Percentiles rank a stretch among this genome's conserved stretches.
phyloP scores from a whole-genome alignment of 768 basidiomycete species.

The Pholiota molesta region DNA sequence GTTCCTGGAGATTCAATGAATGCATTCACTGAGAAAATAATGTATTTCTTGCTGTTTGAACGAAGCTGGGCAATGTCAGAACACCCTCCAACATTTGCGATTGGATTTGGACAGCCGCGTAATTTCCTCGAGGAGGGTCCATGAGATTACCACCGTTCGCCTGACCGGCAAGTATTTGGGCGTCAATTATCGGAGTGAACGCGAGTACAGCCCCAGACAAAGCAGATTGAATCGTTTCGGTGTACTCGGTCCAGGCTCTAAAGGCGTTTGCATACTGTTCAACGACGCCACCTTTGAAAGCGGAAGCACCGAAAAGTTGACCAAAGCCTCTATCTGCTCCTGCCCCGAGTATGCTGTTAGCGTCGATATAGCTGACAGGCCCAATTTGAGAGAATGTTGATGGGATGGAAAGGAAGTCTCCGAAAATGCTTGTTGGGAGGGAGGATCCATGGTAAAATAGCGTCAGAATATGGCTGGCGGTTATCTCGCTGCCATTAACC shows the following conservation, averaged over 20 bases:
- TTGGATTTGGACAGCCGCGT: conserved; percentile 36
- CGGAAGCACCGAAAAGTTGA: conserved; percentile 40
- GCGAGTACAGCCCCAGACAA: conserved; percentile 33
- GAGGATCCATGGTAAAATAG: conserved; percentile 41
- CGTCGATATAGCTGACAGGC: conserved; percentile 39
- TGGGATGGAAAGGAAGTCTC: conserved; percentile 43
- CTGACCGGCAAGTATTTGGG: conserved; percentile 36
- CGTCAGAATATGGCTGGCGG: conserved; percentile 28
- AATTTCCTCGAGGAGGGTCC: conserved; percentile 37
- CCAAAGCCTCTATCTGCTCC: conserved; percentile 34
- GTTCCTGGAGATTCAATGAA: conserved; percentile 1
- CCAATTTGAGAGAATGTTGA: conserved; percentile 26
- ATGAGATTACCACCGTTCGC: conserved; percentile 41
- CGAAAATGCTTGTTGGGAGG: conserved; percentile 36
- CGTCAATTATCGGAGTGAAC: conserved; percentile 39
- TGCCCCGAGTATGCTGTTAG: conserved; percentile 31
- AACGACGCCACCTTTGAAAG: conserved; percentile 34
- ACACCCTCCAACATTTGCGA: conserved; percentile 28
- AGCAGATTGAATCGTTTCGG: conserved; percentile 23
- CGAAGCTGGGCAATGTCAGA: conserved; percentile 22
- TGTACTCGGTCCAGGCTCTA: conserved; percentile 33
- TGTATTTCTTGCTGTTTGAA: conserved; percentile 27
- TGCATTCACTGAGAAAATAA: conserved; percentile 35
- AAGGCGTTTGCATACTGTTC: conserved; percentile 34
- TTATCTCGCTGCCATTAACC: conserved; percentile 24